Evolutionary conservation across 495 filamentous ascomycete species (phyloP).

Genomic region (Baudoinia panamericana): DNA sequence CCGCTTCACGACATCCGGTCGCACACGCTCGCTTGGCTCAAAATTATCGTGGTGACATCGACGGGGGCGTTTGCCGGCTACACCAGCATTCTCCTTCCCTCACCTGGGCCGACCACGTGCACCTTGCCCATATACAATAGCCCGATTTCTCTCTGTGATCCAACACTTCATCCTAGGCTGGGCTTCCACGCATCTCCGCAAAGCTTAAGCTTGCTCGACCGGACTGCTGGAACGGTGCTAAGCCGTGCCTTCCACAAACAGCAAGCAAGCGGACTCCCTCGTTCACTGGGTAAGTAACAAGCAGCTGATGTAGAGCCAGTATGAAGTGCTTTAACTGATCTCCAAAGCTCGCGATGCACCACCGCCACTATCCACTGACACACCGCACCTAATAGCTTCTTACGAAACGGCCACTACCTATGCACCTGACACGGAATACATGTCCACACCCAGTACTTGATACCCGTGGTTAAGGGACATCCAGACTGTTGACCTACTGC

Average conservation of each 20-base stretch:
- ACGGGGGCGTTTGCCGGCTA: background rate
- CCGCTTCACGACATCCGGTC: slow-evolving; percentile 1
- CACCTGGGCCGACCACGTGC: background rate
- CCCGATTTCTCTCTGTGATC: background rate
- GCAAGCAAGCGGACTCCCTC: slow-evolving; percentile 1
- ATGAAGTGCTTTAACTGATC: background rate
- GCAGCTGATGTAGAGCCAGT: background rate
- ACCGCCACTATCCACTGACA: too few relatives aligned
- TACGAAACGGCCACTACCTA: background rate
- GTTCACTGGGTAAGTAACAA: slow-evolving; percentile 3
- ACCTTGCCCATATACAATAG: background rate
- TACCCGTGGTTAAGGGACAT: background rate
- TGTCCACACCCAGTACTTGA: background rate
- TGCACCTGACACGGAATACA: background rate
- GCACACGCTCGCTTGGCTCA: slow-evolving; percentile 5
- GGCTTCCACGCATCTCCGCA: background rate
- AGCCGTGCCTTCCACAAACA: slow-evolving; percentile 7
- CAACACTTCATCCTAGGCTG: background rate
- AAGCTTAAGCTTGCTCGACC: background rate
- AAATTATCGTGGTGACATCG: slow-evolving; percentile 1
- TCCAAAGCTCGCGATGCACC: background rate
- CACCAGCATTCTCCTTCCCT: background rate
- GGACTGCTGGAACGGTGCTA: background rate
- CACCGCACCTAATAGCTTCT: background rate
- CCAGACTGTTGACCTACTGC: background rate